Evolutionary conservation across 2,329 filamentous ascomycete species (phyloP).

Genomic region (Exophiala bonariae): DNA sequence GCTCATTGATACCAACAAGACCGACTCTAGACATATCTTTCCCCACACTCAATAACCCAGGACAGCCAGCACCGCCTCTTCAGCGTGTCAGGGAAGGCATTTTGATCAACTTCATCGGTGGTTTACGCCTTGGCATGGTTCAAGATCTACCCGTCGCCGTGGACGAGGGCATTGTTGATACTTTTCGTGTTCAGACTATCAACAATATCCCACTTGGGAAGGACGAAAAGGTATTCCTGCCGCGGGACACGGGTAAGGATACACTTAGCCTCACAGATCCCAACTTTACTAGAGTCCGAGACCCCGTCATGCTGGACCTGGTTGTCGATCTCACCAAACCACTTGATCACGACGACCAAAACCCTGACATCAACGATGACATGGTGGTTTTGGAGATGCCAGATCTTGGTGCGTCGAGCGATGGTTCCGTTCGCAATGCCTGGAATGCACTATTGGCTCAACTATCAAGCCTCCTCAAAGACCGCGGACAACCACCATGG

Average conservation of each 20-base stretch:
- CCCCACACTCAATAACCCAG: slow-evolving; percentile 54
- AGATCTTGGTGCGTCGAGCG: slow-evolving; percentile 8
- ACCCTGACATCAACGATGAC: slow-evolving; percentile 11
- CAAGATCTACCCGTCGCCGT: slow-evolving; percentile 41
- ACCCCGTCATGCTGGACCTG: slow-evolving; percentile 71
- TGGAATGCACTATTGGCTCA: slow-evolving; percentile 30
- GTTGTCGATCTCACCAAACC: slow-evolving; percentile 57
- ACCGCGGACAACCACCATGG: slow-evolving; percentile 20
- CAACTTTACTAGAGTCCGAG: slow-evolving; percentile 76
- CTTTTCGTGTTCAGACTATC: slow-evolving; percentile 68
- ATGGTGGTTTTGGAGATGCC: slow-evolving; percentile 14
- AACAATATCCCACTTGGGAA: slow-evolving; percentile 79
- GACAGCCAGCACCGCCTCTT: slow-evolving; percentile 48
- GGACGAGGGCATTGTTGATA: slow-evolving; percentile 32
- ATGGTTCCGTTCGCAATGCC: slow-evolving; percentile 25
- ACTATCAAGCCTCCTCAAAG: slow-evolving; percentile 25
- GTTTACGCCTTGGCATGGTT: slow-evolving; percentile 54
- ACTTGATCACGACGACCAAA: slow-evolving; percentile 6
- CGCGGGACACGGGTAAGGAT: slow-evolving; percentile 72
- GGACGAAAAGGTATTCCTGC: slow-evolving; percentile 82
- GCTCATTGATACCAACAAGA: slow-evolving; percentile 68
- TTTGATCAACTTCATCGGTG: slow-evolving; percentile 60
- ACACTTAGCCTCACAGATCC: slow-evolving; percentile 68
- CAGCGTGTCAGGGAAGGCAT: slow-evolving; percentile 61
- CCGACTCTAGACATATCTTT: slow-evolving; percentile 72